Conservation (phyloP, 768 basidiomycete species). For the Termitomyces sp. region DNA sequence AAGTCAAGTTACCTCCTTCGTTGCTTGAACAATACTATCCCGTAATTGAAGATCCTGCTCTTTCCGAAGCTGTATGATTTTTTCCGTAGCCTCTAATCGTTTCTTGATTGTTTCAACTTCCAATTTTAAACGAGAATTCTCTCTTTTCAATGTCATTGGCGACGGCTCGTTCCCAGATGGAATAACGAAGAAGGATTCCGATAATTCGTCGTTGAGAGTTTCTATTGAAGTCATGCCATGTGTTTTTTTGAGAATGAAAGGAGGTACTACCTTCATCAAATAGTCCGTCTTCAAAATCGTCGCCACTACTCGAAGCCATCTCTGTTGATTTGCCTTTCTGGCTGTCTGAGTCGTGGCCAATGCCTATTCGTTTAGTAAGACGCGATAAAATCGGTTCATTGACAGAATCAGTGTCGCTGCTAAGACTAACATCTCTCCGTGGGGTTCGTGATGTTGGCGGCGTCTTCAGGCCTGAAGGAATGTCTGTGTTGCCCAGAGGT, state of each 20-base stretch:
- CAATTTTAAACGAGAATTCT: constrained; percentile 58
- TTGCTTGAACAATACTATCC: constrained; percentile 70
- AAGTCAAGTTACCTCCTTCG: constrained; percentile 45
- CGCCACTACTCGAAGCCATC: constrained; percentile 21
- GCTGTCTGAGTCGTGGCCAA: constrained; percentile 25
- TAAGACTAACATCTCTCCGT: constrained; percentile 45
- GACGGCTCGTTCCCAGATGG: constrained; percentile 55
- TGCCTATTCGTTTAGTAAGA: constrained; percentile 47
- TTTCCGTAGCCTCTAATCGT: constrained; percentile 56
- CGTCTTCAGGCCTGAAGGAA: constrained; percentile 20
- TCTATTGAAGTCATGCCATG: constrained; percentile 3
- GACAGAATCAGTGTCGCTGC: constrained; percentile 57
- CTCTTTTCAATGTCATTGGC: constrained; percentile 47
- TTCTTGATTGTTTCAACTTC: constrained; percentile 55
- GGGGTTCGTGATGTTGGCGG: constrained; percentile 20
- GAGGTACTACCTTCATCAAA: constrained; percentile 53
- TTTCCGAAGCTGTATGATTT: constrained; percentile 58
- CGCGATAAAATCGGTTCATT: constrained; percentile 60
- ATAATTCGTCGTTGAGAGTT: constrained; percentile 54
- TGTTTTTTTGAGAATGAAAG: neutral
- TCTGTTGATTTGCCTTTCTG: constrained; percentile 10
- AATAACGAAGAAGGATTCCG: constrained; percentile 76
- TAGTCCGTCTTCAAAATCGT: constrained; percentile 59
- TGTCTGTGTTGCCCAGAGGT: constrained; percentile 50
- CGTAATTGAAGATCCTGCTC: constrained; percentile 77